Base-by-base conservation (phyloP, 495 filamentous ascomycete species). In the Ascodesmis nigricans region DNA sequence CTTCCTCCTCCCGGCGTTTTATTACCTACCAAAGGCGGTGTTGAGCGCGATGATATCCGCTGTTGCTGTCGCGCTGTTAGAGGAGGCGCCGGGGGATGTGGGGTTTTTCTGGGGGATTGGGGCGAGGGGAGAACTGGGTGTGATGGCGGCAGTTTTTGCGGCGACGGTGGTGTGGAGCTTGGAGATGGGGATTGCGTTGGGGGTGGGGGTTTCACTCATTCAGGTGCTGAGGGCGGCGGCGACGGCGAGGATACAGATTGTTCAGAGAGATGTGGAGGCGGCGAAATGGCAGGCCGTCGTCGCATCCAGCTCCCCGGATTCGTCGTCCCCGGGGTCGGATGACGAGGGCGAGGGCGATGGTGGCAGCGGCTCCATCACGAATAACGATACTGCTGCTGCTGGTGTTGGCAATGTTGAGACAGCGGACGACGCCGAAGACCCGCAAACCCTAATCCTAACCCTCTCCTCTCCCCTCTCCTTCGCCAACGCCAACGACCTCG, bases 401-500 rank as follows among this genome's bases (percentile, higher is more conserved):
- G n/a, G n/a, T n/a, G n/a, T n/a, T n/a, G n/a, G n/a, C n/a, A n/a
- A n/a, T n/a, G n/a, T n/a, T n/a, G n/a, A n/a, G n/a, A n/a, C n/a
- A n/a, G n/a, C n/a, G n/a, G n/a, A n/a, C n/a, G n/a, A n/a, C n/a
- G n/a, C n/a, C n/a, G 25, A 37, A 18, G 30, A 23, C 6, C 35
- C 35, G 14, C 16, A 37, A 3, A 84, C 78, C 38, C 55, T 97
- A 21, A 91, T 97, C 41, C 81, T 95, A 32, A 93, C 92, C 55
- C 92, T 97, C 44, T 87, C 87, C 0, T 90, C 95, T 46, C 84
- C 84, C 0, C 61, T 97, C 25, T 95, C 90, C 0, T 97, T 97
- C 45, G 84, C 87, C 34, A 97, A 97, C 49, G 93, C 90, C 1
- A 90, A 90, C 13, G 78, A 87, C 35, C 60, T 97, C 14, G 91